phyloP scores from a whole-genome alignment of 2,329 filamentous ascomycete genomes.

The Diaporthe ilicicola region DNA sequence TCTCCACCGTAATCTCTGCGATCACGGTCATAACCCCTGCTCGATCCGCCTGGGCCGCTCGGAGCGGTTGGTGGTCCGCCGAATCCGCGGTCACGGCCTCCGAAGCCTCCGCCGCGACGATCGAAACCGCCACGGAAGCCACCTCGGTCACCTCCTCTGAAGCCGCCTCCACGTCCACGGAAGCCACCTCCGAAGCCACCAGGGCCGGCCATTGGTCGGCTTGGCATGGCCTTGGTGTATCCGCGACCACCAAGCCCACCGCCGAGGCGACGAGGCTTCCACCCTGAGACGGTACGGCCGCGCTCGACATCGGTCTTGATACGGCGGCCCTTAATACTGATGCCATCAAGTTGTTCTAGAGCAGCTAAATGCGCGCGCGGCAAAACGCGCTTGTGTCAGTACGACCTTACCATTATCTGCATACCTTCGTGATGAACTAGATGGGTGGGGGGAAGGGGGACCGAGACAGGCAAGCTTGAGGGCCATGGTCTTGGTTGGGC shows the following conservation, averaged over 20 bases:
- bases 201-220: slow-evolving; percentile 71
- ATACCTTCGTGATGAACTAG: slow-evolving; percentile 41
- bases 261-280: slow-evolving; percentile 90
- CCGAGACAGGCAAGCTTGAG: slow-evolving; percentile 66
- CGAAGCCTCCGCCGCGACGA: slow-evolving; percentile 58
- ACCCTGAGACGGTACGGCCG: slow-evolving; percentile 91
- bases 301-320: slow-evolving; percentile 97
- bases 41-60: slow-evolving; percentile 63
- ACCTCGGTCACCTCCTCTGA: slow-evolving; percentile 49
- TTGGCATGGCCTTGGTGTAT: slow-evolving; percentile 83
- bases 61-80: slow-evolving; percentile 58
- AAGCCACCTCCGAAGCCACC: slow-evolving; percentile 66
- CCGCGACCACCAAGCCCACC: slow-evolving; percentile 91
- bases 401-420: slow-evolving; percentile 63
- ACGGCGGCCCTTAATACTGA: slow-evolving; percentile 89
- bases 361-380: slow-evolving; percentile 77
- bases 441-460: slow-evolving; percentile 38
- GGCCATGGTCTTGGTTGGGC: slow-evolving; percentile 58
- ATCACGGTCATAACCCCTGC: slow-evolving; percentile 53
- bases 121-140: slow-evolving; percentile 59
- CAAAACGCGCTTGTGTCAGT: slow-evolving; percentile 74
- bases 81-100: slow-evolving; percentile 47
- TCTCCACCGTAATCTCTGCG: slow-evolving; percentile 51
- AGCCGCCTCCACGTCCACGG: slow-evolving; percentile 53
- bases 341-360: slow-evolving; percentile 84